phyloP scores from a whole-genome alignment of 495 filamentous ascomycete genomes.

The Talaromyces adpressus region DNA sequence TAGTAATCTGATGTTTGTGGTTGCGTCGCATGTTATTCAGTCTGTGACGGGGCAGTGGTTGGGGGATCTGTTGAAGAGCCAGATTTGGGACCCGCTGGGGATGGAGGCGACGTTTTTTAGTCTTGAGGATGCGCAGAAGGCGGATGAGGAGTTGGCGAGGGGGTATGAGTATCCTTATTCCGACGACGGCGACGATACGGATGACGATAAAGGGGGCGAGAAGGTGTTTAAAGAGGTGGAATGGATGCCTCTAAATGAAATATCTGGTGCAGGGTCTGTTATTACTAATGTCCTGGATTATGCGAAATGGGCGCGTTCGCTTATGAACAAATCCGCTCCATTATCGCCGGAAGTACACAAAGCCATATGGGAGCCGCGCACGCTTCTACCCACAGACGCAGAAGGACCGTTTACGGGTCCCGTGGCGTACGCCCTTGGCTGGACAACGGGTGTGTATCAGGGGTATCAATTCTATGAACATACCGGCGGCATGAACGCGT shows the following conservation, averaged over 20 bases:
- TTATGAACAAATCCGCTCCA: slow-evolving; percentile 19
- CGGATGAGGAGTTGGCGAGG: slow-evolving; percentile 3
- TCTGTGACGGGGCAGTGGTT: slow-evolving; percentile 23
- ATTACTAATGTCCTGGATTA: slow-evolving; percentile 46
- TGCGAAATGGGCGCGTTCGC: slow-evolving; percentile 35
- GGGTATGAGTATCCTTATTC: slow-evolving; percentile 9
- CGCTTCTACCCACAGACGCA: slow-evolving; percentile 3
- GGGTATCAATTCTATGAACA: slow-evolving; percentile 35
- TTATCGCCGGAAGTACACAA: neutral
- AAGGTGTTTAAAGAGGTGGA: slow-evolving; percentile 6
- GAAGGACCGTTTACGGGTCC: slow-evolving; percentile 16
- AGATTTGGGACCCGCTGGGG: slow-evolving; percentile 38
- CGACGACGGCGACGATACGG: neutral
- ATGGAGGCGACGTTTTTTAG: slow-evolving; percentile 44
- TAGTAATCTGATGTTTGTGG: slow-evolving; percentile 46
- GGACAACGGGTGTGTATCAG: slow-evolving; percentile 29
- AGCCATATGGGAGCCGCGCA: slow-evolving; percentile 12
- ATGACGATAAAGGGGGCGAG: neutral
- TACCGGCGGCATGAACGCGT: slow-evolving; percentile 33
- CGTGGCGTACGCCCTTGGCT: slow-evolving; percentile 36
- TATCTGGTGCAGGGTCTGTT: slow-evolving; percentile 39
- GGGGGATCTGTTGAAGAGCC: slow-evolving; percentile 24
- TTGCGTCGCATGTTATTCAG: slow-evolving; percentile 34
- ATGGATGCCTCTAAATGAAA: slow-evolving; percentile 17
- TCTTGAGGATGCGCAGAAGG: slow-evolving; percentile 10